phyloP scores from a whole-genome alignment of 2,329 filamentous ascomycete species.

The Magnaporthales sp. region DNA sequence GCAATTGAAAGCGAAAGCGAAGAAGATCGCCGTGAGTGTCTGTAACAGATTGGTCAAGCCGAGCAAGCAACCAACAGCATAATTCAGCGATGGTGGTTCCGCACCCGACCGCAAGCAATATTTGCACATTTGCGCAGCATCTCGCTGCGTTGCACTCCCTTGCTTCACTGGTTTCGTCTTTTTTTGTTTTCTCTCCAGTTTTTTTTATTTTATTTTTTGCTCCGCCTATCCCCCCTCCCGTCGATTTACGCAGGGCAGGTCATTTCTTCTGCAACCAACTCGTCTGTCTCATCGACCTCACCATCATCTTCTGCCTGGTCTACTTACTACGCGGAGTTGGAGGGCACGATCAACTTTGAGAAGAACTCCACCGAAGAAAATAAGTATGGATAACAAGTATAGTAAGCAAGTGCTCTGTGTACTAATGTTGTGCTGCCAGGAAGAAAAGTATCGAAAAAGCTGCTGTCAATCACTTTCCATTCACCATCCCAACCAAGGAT shows the following conservation, averaged over 20 bases:
- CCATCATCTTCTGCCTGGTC: neutral
- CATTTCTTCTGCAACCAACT: neutral
- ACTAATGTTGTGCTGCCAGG: no score
- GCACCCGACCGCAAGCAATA: neutral
- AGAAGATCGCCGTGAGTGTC: no score
- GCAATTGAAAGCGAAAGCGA: neutral
- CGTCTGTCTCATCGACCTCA: neutral
- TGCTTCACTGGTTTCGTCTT: neutral
- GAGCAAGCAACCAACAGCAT: neutral
- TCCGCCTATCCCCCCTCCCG: neutral
- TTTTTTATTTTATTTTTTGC: neutral
- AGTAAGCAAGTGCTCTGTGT: no score
- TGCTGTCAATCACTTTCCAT: neutral
- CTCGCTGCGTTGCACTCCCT: neutral
- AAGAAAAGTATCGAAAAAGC: no score
- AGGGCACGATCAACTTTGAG: neutral
- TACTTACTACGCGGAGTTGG: neutral
- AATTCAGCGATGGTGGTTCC: neutral
- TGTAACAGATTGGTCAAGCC: neutral
- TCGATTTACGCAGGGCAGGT: neutral
- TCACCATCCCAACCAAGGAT: neutral
- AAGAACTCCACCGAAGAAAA: no score
- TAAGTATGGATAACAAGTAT: no score
- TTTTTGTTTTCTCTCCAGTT: neutral
- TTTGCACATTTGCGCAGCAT: neutral